Base-by-base conservation (phyloP, 2,329 filamentous ascomycete genomes). In the Leptographium flavum region DNA sequence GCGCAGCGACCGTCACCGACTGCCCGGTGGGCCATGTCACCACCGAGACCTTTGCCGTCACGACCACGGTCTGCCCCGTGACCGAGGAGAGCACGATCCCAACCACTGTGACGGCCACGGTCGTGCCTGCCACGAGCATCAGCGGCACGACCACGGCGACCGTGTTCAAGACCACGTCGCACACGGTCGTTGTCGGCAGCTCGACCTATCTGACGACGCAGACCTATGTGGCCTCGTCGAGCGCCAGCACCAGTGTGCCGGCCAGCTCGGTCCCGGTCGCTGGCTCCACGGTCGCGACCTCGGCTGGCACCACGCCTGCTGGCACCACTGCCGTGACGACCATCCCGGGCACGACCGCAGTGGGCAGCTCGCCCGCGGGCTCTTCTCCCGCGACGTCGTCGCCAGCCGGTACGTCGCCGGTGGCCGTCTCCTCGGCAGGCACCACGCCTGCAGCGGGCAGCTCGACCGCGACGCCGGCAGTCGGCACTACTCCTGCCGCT, bases 11-110 rank as follows among this genome's bases (percentile, higher is more conserved):
- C 10, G 33, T 54, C 11, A 55, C 55, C 31, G 46, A 53, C 44
- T 59, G 57, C 53, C 53, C 54, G 7, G 49, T 38, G 13, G 22
- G 31, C 30, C 17, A 40, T 14, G 50, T 54, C 10, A 57, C 53
- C 27, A 54, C 53, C 7, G 49, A 57, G 53, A 55, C 54, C 27
- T 50, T 58, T 42, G 52, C 58, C 41, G 39, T 55, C n/a, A 44
- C 47, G 39, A 68, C 65, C 30, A 68, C 65, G 6, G 56, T 67
- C 46, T 66, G 63, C 58, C 65, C 66, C 13, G 58, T 67, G 40
- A 41, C 38, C 14, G 25, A 25, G 30, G 25, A 19, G 9, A 15
- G 25, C 17, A 31, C 27, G 6, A n/a, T n/a, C n/a, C n/a, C n/a
- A n/a, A 2, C 39, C 17, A 31, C 39, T 31, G 7, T 15, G 13